A percentile compares a stretch with the other conserved stretches of the same genome.
Evolutionary conservation across 2,329 filamentous ascomycete species (phyloP).

Genomic region (Beauveria caledonica): DNA sequence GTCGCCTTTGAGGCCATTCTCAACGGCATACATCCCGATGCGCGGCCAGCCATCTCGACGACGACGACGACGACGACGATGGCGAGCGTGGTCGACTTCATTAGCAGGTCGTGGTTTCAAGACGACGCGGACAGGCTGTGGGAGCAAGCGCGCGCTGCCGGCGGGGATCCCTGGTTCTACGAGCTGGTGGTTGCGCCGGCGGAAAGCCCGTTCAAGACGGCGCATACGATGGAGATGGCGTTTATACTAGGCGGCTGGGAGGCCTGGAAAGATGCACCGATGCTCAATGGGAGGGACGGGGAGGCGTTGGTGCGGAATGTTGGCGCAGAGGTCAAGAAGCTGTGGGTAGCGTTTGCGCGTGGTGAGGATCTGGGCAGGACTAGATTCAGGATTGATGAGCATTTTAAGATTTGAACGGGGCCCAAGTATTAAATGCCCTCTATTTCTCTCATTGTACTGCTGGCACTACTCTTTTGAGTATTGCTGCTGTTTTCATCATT

Average conservation of each 20-base stretch:
- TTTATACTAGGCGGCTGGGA: slow-evolving; percentile 13
- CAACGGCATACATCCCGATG: not conserved
- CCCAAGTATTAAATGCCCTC: too few species aligned
- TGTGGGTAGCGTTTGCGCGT: slow-evolving; percentile 15
- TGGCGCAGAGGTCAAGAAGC: slow-evolving; percentile 9
- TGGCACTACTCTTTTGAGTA: too few species aligned
- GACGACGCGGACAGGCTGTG: not conserved
- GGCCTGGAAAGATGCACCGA: slow-evolving; percentile 16
- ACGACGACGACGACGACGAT: too few species aligned
- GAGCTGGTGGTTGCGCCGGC: slow-evolving; percentile 8
- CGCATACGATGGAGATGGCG: slow-evolving; percentile 16
- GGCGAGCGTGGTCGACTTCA: not conserved
- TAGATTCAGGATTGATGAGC: slow-evolving; percentile 9
- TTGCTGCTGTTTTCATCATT: too few species aligned
- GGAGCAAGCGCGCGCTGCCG: not conserved
- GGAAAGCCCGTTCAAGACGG: slow-evolving; percentile 5
- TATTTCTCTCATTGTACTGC: too few species aligned
- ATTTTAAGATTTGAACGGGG: not conserved
- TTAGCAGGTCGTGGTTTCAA: not conserved
- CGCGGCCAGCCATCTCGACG: not conserved
- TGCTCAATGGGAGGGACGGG: slow-evolving; percentile 10
- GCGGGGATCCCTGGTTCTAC: slow-evolving; percentile 12
- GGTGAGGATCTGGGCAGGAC: not conserved
- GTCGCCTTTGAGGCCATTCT: slow-evolving; percentile 4
- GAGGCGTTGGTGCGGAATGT: slow-evolving; percentile 8